Conservation (phyloP, 345 rosid species). For the Citrus sinensis region DVS_A1.0 CM039167.1:1111001-1111500, state of each 20-base stretch:
- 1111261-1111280: background rate
- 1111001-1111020: background rate
- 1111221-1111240: background rate
- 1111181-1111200: no score
- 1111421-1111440: background rate
- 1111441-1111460: background rate
- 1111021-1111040: background rate
- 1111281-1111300: no score
- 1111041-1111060: background rate
- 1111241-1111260: background rate
- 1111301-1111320: background rate
- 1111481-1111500: no score
- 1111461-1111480: no score
- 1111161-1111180: background rate
- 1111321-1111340: background rate
- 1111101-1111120: no score
- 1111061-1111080: background rate
- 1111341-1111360: background rate
- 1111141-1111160: background rate
- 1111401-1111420: background rate
- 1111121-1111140: background rate
- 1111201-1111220: no score
- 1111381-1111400: background rate
- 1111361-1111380: background rate
- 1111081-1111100: no score